Conservation (phyloP, 306 rosid species). For the Corylus americana region DNA sequence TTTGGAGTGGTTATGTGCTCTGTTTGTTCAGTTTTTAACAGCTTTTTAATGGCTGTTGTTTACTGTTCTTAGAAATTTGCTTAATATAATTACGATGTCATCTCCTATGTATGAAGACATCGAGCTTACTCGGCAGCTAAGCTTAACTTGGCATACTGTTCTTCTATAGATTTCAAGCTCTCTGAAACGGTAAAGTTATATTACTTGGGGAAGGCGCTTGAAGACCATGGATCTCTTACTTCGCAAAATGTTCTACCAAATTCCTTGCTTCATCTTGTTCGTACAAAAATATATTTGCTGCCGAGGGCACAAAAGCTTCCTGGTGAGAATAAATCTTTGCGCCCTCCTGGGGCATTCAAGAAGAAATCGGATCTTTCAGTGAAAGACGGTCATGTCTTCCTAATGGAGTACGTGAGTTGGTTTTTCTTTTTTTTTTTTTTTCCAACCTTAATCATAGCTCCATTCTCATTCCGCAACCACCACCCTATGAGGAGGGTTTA, state of each 20-base stretch:
- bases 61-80: neutral
- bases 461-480: neutral
- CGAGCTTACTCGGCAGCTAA: conserved; percentile 4
- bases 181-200: conserved; percentile 70
- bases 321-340: conserved; percentile 81
- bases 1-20: conserved; percentile 13
- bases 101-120: conserved; percentile 10
- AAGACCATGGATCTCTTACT: conserved; percentile 65
- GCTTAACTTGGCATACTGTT: conserved; percentile 7
- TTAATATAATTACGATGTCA: conserved; percentile 3
- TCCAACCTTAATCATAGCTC: neutral
- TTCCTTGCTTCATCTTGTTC: conserved; percentile 93
- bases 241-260: conserved; percentile 88
- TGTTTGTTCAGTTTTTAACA: conserved; percentile 2
- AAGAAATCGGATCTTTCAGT: conserved; percentile 92
- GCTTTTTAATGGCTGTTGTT: neutral
- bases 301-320: conserved; percentile 85
- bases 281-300: conserved; percentile 74
- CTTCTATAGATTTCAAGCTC: conserved; percentile 71
- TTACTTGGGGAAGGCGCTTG: conserved; percentile 83
- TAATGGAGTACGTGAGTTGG: conserved; percentile 81
- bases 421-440: neutral
- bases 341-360: conserved; percentile 98
- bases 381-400: conserved; percentile 93
- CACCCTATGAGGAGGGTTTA: neutral